Base-by-base conservation (phyloP, 768 basidiomycete species). In the Galerina sulciceps region DNA sequence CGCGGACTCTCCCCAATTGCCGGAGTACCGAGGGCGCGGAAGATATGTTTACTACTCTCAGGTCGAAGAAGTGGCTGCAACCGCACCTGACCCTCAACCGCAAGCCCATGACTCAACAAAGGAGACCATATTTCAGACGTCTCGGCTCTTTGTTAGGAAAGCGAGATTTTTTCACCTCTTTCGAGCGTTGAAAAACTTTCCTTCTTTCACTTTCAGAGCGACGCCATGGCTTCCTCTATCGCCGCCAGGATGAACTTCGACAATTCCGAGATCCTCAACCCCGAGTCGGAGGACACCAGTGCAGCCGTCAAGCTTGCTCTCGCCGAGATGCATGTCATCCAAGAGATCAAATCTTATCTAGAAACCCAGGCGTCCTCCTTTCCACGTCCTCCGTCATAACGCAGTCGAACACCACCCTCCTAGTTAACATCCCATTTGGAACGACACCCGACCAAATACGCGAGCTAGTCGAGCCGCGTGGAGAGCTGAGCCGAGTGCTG, bases 401-500 rank as follows among this genome's bases (percentile, higher is more conserved):
- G n/a, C n/a, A n/a, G 91, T 98, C 61, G n/a, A n/a, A n/a, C n/a
- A n/a, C n/a, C n/a, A n/a, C n/a, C n/a, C n/a, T n/a, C n/a, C n/a
- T n/a, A n/a, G 99, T 99, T 77, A 99, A 99, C 74, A 94, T 99
- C 44, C 96, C 97, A 0, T 96, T 91, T 67, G 94, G 92, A 6
- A 96, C 95, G 2, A 84, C 88, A 0, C 72, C 78, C 0, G 82
- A 85, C n/a, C 85, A 93, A 61, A 85, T 99, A n/a, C 83, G 84
- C 22, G 88, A 88, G 58, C 71, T 98, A 46, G 95, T 99, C 67
- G 82, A 85, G 53, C 79, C 82, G 0, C 88, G 94, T 65, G 95
- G 95, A 3, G 75, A 79, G 54, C 74, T 96, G 22, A 79, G 67
- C 18, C 81, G 91, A 10, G 83, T 97, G 6, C 73, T 97, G 4